phyloP scores from a whole-genome alignment of 805 yeast species.

The Dipodascus albidus region DNA sequence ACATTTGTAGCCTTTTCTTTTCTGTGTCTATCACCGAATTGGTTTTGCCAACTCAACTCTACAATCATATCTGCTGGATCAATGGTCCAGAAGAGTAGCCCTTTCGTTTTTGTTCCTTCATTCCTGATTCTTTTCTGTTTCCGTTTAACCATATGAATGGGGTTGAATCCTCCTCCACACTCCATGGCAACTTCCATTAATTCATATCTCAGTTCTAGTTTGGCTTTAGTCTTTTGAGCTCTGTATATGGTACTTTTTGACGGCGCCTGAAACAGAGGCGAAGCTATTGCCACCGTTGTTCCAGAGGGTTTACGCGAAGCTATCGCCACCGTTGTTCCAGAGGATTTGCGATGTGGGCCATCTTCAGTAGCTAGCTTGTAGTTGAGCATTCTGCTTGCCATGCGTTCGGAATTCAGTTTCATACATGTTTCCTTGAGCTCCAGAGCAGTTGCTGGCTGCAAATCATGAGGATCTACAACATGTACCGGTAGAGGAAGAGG shows the following conservation, averaged over 20 bases:
- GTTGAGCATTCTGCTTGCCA: background rate
- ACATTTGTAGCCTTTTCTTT: no score
- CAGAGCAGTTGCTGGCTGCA: background rate
- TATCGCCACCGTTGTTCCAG: background rate
- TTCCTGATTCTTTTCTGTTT: background rate
- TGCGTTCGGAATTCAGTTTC: background rate
- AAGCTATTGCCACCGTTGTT: background rate
- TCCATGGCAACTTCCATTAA: constrained; percentile 6
- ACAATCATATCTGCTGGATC: background rate
- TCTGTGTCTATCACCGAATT: no score
- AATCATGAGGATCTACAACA: background rate
- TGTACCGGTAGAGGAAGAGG: background rate
- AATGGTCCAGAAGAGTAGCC: background rate
- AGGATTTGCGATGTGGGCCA: background rate
- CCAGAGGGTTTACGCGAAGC: constrained; percentile 1
- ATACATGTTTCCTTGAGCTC: background rate
- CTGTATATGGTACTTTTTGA: constrained; percentile 13
- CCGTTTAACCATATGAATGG: background rate
- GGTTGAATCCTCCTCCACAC: background rate
- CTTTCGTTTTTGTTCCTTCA: background rate
- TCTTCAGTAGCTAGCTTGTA: background rate
- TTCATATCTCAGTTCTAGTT: constrained; percentile 21
- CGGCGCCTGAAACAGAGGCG: constrained; percentile 3
- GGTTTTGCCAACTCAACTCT: background rate
- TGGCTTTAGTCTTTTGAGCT: constrained; percentile 20